These are phyloP conservation scores for Colletotrichum sp. DNA, from an alignment of 2,329 filamentous ascomycete species.

Conservation along the genomic window DNA sequence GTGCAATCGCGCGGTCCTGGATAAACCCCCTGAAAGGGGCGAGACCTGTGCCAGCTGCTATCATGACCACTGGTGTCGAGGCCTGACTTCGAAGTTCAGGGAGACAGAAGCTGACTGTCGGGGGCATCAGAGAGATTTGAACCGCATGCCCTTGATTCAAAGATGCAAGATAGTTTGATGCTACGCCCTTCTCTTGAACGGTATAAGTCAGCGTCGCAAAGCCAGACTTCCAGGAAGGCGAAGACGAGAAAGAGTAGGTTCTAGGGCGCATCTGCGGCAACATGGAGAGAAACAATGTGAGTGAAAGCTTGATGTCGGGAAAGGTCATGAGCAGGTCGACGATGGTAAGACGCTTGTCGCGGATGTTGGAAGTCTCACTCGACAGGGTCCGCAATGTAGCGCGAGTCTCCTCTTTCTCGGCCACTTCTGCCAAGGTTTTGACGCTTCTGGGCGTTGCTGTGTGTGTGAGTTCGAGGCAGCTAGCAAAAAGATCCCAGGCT, in stretches of 20 bases:
- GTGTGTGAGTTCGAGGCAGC: background rate
- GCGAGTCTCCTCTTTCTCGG: background rate
- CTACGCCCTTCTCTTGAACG: slow-evolving; percentile 64
- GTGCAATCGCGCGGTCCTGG: slow-evolving; percentile 58
- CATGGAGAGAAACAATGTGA: background rate
- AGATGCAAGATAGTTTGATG: slow-evolving; percentile 56
- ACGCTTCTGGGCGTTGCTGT: background rate
- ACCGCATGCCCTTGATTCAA: slow-evolving; percentile 35
- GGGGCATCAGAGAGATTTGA: slow-evolving; percentile 41
- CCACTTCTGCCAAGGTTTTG: background rate
- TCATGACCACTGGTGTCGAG: slow-evolving; percentile 53
- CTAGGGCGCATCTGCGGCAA: background rate
- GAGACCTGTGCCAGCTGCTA: slow-evolving; percentile 60
- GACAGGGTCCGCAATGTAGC: background rate
- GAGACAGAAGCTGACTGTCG: slow-evolving; percentile 49
- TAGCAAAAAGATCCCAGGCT: background rate
- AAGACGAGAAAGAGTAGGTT: slow-evolving; percentile 72
- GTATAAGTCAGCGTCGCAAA: slow-evolving; percentile 71
- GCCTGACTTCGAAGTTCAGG: slow-evolving; percentile 44
- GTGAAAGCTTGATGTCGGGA: background rate
- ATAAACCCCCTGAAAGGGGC: slow-evolving; percentile 69
- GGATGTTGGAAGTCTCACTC: background rate
- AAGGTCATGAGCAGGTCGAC: background rate
- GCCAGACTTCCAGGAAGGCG: slow-evolving; percentile 63
- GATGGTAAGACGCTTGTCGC: background rate